Base-by-base conservation (phyloP, 78 protist genomes). In the Pelomyxa schiedti region DNA sequence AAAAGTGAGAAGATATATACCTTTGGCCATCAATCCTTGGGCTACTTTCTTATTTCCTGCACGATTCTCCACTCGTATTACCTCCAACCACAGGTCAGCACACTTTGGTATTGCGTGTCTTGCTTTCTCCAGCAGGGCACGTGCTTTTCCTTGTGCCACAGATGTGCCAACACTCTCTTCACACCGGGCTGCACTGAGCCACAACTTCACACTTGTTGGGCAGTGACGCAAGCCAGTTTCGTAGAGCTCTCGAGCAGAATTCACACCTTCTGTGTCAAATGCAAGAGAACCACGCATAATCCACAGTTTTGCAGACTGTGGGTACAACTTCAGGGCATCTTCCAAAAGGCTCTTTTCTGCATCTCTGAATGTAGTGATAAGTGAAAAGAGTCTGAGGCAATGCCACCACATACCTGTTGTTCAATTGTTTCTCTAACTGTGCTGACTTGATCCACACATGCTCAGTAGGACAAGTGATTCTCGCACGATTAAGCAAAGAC, bases 401-500 rank as follows among this genome's bases (percentile, higher is more conserved):
- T n/a, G n/a, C n/a, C n/a, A n/a, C n/a, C n/a, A n/a, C n/a, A n/a
- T n/a, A n/a, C n/a, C 43, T 35, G 39, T 76, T 38, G 9, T 78
- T 84, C 42, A 70, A 42, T 74, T 82, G 74, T 22, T 97, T 80
- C 75, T 93, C 97, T 36, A 95, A 83, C 58, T 42, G 1, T 1
- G 94, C 97, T 1, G 83, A 66, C 66, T 90, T 89, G 92, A 89
- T 74, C 98, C 98, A 95, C 42, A 95, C 87, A 16, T 91, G 67
- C 72, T 81, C 83, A 7, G 96, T 89, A 22, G 77, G 72, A 1
- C 90, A 79, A 1, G 30, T 42, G 36, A 66, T 77, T 32, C 76
- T 39, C 29, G 91, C 91, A 0, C 66, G 29, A 74, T 58, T 70
- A 28, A 94, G 86, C 32, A 91, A 38, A 3, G 16, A 7, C 37